Conservation (phyloP, 768 basidiomycete species). For the Russula olivacea region DNA sequence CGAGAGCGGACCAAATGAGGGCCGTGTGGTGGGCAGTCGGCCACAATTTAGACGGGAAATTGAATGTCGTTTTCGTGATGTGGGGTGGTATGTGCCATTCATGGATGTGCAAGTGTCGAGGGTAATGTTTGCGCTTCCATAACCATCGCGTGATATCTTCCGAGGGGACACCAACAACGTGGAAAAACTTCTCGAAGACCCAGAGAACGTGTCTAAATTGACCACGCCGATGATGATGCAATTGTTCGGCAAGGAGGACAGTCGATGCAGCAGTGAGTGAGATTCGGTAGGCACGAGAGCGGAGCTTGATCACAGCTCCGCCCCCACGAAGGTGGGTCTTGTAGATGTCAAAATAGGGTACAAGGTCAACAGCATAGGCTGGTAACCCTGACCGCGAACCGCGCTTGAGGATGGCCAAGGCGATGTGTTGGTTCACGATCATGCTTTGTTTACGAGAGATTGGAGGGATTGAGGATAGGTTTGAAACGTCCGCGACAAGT, state of each 20-base stretch:
- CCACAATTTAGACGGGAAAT: constrained; percentile 30
- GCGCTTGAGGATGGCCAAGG: constrained; percentile 12
- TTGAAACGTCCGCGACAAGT: neutral
- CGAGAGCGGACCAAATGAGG: constrained; percentile 34
- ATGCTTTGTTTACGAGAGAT: neutral
- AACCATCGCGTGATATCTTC: constrained; percentile 3
- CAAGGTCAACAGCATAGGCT: constrained; percentile 8
- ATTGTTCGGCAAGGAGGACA: constrained; percentile 29
- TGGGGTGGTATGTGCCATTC: constrained; percentile 30
- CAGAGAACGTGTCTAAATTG: constrained; percentile 22
- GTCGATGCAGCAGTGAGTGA: neutral
- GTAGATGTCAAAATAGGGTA: constrained; percentile 23
- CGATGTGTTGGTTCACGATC: neutral
- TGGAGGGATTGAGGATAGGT: neutral
- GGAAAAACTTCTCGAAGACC: constrained; percentile 49
- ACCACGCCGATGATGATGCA: constrained; percentile 21
- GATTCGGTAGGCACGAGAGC: constrained; percentile 10
- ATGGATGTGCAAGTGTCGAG: neutral
- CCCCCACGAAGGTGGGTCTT: constrained; percentile 10
- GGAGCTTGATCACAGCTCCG: constrained; percentile 1
- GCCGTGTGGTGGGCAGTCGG: constrained; percentile 33
- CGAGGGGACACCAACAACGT: constrained; percentile 47
- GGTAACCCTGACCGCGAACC: neutral
- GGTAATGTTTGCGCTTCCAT: constrained; percentile 10
- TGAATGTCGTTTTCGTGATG: constrained; percentile 25